A percentile compares a stretch with the other conserved stretches of the same genome.
phyloP scores from a whole-genome alignment of 805 yeast species.

The Teunomyces stri region DNA sequence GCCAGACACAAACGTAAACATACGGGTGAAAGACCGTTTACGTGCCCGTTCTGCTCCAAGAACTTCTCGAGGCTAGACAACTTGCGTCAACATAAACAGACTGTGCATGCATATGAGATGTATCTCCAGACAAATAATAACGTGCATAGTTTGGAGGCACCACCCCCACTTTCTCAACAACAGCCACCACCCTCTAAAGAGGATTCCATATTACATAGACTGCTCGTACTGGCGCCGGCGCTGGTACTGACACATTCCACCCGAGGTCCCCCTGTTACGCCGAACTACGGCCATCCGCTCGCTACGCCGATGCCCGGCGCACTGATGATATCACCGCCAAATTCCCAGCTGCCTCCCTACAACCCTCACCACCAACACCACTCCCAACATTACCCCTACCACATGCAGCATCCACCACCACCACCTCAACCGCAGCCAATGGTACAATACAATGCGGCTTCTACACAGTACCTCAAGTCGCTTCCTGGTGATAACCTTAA shows the following conservation, averaged over 20 bases:
- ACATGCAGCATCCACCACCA: neutral
- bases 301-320: neutral
- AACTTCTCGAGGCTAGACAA: slow-evolving; percentile 83
- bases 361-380: slow-evolving; percentile 16
- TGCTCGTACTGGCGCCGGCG: slow-evolving; percentile 1
- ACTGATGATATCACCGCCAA: slow-evolving; percentile 25
- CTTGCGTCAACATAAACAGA: slow-evolving; percentile 85
- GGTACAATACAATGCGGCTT: neutral
- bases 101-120: slow-evolving; percentile 50
- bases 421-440: slow-evolving; percentile 7
- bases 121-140: slow-evolving; percentile 8
- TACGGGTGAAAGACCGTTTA: slow-evolving; percentile 92
- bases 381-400: slow-evolving; percentile 12
- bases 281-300: neutral
- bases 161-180: neutral
- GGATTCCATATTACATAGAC: neutral
- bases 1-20: slow-evolving; percentile 92
- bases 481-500: slow-evolving; percentile 9
- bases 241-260: neutral
- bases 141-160: neutral
- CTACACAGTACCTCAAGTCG: neutral
- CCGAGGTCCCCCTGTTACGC: neutral
- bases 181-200: slow-evolving; percentile 7
- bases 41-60: slow-evolving; percentile 78
- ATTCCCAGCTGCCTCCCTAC: slow-evolving; percentile 22